These are phyloP conservation scores for Lanmaoa pseudosensibilis DNA, from an alignment of 768 basidiomycete species.

Conservation along the genomic window DNA sequence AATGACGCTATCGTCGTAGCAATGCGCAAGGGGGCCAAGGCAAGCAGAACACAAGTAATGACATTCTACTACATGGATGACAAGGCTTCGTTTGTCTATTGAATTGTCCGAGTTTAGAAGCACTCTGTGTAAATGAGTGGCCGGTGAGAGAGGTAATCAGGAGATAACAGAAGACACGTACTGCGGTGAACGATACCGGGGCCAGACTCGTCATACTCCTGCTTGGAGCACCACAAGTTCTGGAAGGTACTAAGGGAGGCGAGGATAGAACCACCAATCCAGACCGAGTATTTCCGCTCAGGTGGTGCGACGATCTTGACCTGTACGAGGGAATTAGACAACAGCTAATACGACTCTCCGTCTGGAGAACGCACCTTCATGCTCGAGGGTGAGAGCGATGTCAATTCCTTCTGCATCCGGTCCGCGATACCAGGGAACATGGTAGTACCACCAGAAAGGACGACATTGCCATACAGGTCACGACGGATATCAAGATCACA, in stretches of 20 bases:
- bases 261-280: constrained; percentile 86
- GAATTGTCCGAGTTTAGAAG: constrained; percentile 23
- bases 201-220: constrained; percentile 88
- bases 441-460: constrained; percentile 78
- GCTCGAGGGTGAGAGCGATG: constrained; percentile 72
- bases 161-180: constrained; percentile 34
- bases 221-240: constrained; percentile 92
- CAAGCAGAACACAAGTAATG: constrained; percentile 16
- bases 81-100: constrained; percentile 24
- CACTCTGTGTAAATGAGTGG: constrained; percentile 16
- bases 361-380: constrained; percentile 62
- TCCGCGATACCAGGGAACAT: constrained; percentile 98
- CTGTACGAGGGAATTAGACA: constrained; percentile 28
- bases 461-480: constrained; percentile 37
- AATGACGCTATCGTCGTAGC: constrained; percentile 18
- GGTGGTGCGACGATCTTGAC: constrained; percentile 94
- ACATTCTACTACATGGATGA: constrained; percentile 29
- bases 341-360: neutral
- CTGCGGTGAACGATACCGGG: constrained; percentile 81
- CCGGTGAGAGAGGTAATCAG: neutral
- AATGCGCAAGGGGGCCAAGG: constrained; percentile 7
- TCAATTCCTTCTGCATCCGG: constrained; percentile 94
- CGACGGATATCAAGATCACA: constrained; percentile 69
- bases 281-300: constrained; percentile 94
- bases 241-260: constrained; percentile 95